phyloP scores from a whole-genome alignment of 1,284 basidiomycete species.

The Cutaneotrichosporon sp. region DNA sequence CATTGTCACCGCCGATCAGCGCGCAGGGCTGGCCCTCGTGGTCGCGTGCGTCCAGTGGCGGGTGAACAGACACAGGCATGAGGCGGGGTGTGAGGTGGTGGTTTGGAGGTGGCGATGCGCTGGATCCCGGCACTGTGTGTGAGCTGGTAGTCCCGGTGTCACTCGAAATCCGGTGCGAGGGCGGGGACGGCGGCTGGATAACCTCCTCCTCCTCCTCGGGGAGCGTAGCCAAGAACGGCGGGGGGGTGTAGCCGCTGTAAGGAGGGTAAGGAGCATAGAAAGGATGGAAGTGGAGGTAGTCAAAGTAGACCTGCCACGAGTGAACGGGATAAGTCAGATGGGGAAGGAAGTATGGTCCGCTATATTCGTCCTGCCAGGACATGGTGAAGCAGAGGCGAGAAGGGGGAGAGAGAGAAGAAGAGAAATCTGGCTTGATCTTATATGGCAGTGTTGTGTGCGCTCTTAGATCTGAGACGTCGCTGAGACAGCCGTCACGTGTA shows the following conservation, averaged over 20 bases:
- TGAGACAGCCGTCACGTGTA: background rate
- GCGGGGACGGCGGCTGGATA: no score
- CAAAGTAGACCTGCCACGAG: no score
- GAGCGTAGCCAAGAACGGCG: no score
- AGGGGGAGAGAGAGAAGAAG: background rate
- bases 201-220: no score
- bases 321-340: no score
- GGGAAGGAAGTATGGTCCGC: background rate
- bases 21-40: slow-evolving; percentile 10
- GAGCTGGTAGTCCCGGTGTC: background rate
- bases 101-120: slow-evolving; percentile 24
- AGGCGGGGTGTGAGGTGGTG: slow-evolving; percentile 24
- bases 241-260: no score
- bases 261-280: no score
- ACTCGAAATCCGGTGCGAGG: no score
- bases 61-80: slow-evolving; percentile 17
- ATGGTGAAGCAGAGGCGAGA: background rate
- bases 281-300: no score
- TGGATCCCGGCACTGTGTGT: slow-evolving; percentile 25
- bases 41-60: slow-evolving; percentile 11
- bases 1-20: background rate
- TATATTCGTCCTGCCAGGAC: background rate
- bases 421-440: background rate
- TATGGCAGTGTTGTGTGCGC: background rate
- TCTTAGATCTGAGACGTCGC: background rate